Base-by-base conservation (phyloP, 1,139 yeast species). In the Blastobotrys indianensis region DNA sequence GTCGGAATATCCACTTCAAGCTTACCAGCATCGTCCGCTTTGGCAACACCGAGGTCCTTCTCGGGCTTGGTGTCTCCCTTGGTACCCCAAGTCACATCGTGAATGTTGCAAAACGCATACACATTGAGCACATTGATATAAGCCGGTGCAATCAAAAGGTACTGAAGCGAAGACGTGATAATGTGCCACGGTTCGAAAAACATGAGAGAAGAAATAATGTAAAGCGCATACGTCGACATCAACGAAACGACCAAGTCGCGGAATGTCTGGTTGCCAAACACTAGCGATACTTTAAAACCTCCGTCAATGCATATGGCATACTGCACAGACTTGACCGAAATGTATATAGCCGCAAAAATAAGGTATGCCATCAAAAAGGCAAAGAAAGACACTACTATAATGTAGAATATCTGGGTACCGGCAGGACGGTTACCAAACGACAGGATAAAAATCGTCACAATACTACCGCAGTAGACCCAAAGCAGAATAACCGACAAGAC, bases 361-460 rank as follows among this genome's bases (percentile, higher is more conserved):
- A 92, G 85, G 62, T 92, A 92, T 0, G 79, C 81, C 97, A 92
- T 92, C 57, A 92, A 70, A 10, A 88, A 74, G 0, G 97, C 96
- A 70, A 90, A 92, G 72, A 92, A 88, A 45, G 80, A 66, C 46
- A 86, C 94, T 57, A 90, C 86, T n/a, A 83, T 77, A 50, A 85
- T 67, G 63, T 92, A 92, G 57, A 87, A 85, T 57, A 72, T 73
- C 53, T 85, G 86, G 0, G 97, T 87, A 35, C 97, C 97, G 57
- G 82, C 83, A 1, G 98, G 98, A 48, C 90, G 82, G 63, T 92
- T 92, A 61, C 98, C 98, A 66, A 92, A 82, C 42, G 96, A 82
- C 52, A 92, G 69, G 45, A 92, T 90, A 65, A 92, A 92, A 13
- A 95, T 87, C 1, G 96, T 84, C 12, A 87, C 84, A n/a, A 92